Base-by-base conservation (phyloP, 2,329 filamentous ascomycete species). In the Corinectria fuckeliana region DNA sequence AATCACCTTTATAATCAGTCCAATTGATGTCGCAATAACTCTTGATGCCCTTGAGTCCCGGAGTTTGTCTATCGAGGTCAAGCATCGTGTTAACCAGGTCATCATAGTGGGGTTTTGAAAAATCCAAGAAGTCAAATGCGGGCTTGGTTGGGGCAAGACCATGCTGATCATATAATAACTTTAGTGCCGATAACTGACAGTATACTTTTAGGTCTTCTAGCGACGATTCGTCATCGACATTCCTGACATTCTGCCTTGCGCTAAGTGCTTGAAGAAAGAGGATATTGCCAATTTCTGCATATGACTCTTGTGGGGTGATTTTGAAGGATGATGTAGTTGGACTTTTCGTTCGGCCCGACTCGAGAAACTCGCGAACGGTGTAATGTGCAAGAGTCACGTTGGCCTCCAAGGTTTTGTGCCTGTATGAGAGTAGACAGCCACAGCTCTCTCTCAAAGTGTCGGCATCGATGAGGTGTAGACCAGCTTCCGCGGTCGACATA, bases 311-410 rank as follows among this genome's bases (percentile, higher is more conserved):
- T 26, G 3, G 2, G 2, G 11, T 3, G n/a, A 52, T 25, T 42
- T 1, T 25, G 36, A 52, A 52, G 36, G 21, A 52, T 16, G 14
- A 10, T 20, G 34, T 9, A 14, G 16, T 10, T 25, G 25, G 23
- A 10, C 11, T 20, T 20, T 14, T 26, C n/a, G 36, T 28, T 52
- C 49, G 20, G 10, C 8, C n/a, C 21, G 36, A 52, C n/a, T 39
- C 49, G 4, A 52, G 49, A 32, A 42, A 52, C 10, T 52, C 49
- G 2, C 49, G 49, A 30, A 52, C 36, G 9, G 49, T 52, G 36
- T 52, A 52, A 30, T 52, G 49, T 6, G 49, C 21, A 28, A 52
- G 23, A 7, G 20, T 20, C 16, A 41, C 49, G 8, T n/a, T 4
- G 1, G 23, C 14, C 14, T 51, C n/a, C 6, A 47, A 28, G 25